These are phyloP conservation scores for Trichophyton schoenleinii DNA, from an alignment of 2,329 filamentous ascomycete species.

Conservation along the genomic window DNA sequence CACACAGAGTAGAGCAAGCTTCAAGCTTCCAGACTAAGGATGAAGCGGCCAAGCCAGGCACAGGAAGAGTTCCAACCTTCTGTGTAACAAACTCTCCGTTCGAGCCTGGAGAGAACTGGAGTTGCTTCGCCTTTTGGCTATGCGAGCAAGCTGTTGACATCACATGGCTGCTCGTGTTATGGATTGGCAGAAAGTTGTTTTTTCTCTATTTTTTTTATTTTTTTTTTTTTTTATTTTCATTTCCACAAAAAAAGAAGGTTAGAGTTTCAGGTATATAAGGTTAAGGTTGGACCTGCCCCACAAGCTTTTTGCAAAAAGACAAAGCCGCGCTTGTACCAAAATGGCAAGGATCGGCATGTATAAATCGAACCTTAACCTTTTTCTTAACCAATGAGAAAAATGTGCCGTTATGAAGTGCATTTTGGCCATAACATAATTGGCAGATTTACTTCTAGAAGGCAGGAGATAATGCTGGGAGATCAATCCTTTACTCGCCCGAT, in stretches of 20 bases:
- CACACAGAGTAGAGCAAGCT: not conserved
- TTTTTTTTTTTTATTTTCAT: not conserved
- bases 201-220: not conserved
- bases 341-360: not conserved
- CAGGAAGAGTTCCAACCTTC: not conserved
- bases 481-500: not conserved
- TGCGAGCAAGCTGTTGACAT: not conserved
- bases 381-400: not conserved
- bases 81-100: not conserved
- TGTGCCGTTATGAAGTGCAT: not conserved
- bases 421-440: not conserved
- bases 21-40: not conserved
- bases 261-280: not conserved
- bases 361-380: not conserved
- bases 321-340: not conserved
- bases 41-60: not conserved
- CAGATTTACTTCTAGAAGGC: not conserved
- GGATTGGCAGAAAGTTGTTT: not conserved
- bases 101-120: not conserved
- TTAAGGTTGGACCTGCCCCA: not conserved
- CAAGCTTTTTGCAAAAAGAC: not conserved
- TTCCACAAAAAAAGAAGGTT: not conserved
- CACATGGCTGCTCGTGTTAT: not conserved
- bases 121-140: not conserved
- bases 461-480: too few relatives aligned